These are phyloP conservation scores for Scalesia atractyloides DNA, from an alignment of 129 eudicot genomes.

Conservation along the genomic window DNA sequence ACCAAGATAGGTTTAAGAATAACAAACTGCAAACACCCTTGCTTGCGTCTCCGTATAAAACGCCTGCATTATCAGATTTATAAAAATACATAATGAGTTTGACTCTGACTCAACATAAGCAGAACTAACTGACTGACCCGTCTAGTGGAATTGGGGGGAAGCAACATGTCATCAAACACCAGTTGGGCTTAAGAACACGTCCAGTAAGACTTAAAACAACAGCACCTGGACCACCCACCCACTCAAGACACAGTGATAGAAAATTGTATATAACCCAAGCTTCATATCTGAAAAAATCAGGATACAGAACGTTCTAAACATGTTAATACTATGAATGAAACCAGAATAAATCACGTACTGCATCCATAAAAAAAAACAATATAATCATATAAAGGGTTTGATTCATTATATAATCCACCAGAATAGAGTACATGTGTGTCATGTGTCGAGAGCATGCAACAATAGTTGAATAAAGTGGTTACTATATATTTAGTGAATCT, in stretches of 20 bases:
- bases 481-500: too few relatives aligned
- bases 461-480: background rate
- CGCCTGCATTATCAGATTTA: constrained; percentile 66
- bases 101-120: background rate
- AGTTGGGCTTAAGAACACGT: constrained; percentile 74
- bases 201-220: constrained; percentile 83
- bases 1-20: constrained; percentile 89
- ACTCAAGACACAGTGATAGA: constrained; percentile 81
- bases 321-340: constrained; percentile 2
- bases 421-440: background rate
- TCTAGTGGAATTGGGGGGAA: constrained; percentile 86
- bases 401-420: background rate
- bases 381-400: background rate
- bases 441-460: background rate
- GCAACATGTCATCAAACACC: constrained; percentile 92
- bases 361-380: constrained; percentile 5
- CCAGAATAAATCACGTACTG: constrained; percentile 10
- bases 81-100: background rate
- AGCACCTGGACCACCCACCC: constrained; percentile 99
- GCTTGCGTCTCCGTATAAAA: constrained; percentile 92
- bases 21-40: constrained; percentile 96
- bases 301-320: background rate
- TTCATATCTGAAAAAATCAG: constrained; percentile 72
- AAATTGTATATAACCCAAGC: constrained; percentile 99
- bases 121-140: constrained; percentile 54